Percentiles rank a stretch among this genome's conserved stretches.
Evolutionary conservation across 129 eudicot species (phyloP).

Genomic region (Helianthus tuberosus): DNA sequence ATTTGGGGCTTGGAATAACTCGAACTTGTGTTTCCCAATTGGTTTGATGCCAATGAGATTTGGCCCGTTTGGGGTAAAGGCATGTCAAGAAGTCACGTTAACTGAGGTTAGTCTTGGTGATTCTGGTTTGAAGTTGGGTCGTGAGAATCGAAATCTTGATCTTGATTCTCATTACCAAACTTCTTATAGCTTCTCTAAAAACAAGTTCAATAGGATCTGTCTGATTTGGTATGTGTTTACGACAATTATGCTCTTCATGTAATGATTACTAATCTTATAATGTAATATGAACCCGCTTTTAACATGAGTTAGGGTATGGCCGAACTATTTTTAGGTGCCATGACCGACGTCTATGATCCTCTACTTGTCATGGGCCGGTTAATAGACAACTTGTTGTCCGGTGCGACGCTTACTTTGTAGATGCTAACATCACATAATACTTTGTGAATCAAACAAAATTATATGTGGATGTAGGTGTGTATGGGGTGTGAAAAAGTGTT

Average conservation of each 20-base stretch:
- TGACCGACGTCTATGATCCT: background rate
- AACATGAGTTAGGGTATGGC: background rate
- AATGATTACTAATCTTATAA: conserved; percentile 15
- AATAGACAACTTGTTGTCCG: too few species aligned
- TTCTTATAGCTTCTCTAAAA: conserved; percentile 41
- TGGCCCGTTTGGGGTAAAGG: conserved; percentile 68
- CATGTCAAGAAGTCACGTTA: conserved; percentile 37
- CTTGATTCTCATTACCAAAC: conserved; percentile 28
- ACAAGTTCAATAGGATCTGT: conserved; percentile 32
- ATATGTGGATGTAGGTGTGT: too few species aligned
- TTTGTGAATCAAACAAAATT: too few species aligned
- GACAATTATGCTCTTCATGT: conserved; percentile 32
- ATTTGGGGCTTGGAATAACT: conserved; percentile 85
- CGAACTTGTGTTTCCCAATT: conserved; percentile 58
- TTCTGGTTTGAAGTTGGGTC: conserved; percentile 36
- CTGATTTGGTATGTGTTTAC: conserved; percentile 24
- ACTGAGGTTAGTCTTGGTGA: conserved; percentile 22
- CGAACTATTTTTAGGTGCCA: background rate
- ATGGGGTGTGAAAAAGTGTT: too few species aligned
- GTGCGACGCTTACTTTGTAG: background rate
- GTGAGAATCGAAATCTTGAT: conserved; percentile 26
- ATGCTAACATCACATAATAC: background rate
- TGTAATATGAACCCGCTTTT: conserved; percentile 5
- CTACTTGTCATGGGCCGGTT: background rate
- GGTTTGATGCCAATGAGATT: conserved; percentile 26